Evolutionary conservation across 1,284 basidiomycete genomes (phyloP), one percentile per base, ranked within the genome.

Genomic region (Chalciporus sp.): DNA sequence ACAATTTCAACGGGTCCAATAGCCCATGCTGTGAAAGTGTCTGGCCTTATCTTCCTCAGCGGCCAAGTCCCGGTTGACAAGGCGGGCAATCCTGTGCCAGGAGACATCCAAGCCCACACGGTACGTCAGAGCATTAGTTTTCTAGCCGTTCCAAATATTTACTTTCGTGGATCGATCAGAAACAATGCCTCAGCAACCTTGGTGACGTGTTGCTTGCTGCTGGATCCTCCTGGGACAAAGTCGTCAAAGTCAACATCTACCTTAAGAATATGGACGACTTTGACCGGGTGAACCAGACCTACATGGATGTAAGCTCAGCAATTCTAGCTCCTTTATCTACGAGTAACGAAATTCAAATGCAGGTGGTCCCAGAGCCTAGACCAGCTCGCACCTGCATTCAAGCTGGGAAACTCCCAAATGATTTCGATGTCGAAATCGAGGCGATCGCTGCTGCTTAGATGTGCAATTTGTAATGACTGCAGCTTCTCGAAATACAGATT

Each of bases 351-450:
- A 41, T 26, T 35, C 43, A 20, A 37, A 42, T 39, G 8, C 49
- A 81, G 77, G 59, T 82, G 23, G 65, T 83, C 23, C 81, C 82
- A 0, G 74, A 64, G 35, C 82, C 81, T n/a, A 91, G 92, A 74
- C 91, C 90, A 14, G 85, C 90, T 4, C 77, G 90, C 58, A 90
- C 87, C 8, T 91, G 88, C 67, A 88, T 91, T 61, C 87, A 89
- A 75, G 90, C 89, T 19, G 87, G 83, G 9, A 83, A 83, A 61
- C 77, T 93, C 33, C 90, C 90, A 9, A 79, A 81, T 63, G 88
- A 90, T 61, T 90, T 92, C 7, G 80, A 88, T 56, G 79, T 92
- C 47, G 91, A 94, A 74, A 85, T 92, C 56, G 89, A 92, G 74
- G 85, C 82, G 48, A 86, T 90, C 59, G 83, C 86, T 7, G 66